phyloP scores from a whole-genome alignment of 345 rosid species.

The Bruguiera sexangula region DNA sequence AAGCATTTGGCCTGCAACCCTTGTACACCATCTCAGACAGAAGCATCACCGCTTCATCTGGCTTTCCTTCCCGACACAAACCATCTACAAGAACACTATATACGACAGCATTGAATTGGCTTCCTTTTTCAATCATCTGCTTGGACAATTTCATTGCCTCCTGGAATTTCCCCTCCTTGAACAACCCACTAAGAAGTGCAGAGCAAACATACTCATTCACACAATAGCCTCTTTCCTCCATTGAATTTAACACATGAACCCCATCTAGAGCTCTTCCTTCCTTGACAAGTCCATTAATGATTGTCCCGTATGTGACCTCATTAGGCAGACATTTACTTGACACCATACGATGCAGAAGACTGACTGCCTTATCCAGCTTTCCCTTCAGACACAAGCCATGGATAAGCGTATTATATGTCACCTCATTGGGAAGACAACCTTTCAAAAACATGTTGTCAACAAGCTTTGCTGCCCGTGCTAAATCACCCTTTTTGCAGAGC shows the following conservation, averaged over 20 bases:
- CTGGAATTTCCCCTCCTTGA: conserved; percentile 64
- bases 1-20: conserved; percentile 70
- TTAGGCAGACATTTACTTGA: conserved; percentile 64
- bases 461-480: conserved; percentile 69
- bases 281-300: conserved; percentile 81
- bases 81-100: conserved; percentile 79
- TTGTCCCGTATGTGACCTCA: conserved; percentile 76
- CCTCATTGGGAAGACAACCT: conserved; percentile 76
- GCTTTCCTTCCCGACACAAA: conserved; percentile 64
- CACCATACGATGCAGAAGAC: conserved; percentile 79
- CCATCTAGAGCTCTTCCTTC: conserved; percentile 60
- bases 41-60: conserved; percentile 57
- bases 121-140: conserved; percentile 54
- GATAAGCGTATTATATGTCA: conserved; percentile 84
- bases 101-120: conserved; percentile 51
- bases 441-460: conserved; percentile 91
- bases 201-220: conserved; percentile 69
- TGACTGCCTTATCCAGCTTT: conserved; percentile 74
- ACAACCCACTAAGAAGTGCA: conserved; percentile 69
- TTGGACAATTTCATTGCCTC: conserved; percentile 65
- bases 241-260: conserved; percentile 39
- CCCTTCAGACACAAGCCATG: conserved; percentile 84
- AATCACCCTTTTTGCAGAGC: conserved; percentile 76
- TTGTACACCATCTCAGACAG: conserved; percentile 50
- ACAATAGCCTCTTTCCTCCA: conserved; percentile 73